A percentile compares a stretch with the other conserved stretches of the same genome.
Conservation (phyloP, 2,329 filamentous ascomycete genomes). For the Trichoderma koningii region DNA sequence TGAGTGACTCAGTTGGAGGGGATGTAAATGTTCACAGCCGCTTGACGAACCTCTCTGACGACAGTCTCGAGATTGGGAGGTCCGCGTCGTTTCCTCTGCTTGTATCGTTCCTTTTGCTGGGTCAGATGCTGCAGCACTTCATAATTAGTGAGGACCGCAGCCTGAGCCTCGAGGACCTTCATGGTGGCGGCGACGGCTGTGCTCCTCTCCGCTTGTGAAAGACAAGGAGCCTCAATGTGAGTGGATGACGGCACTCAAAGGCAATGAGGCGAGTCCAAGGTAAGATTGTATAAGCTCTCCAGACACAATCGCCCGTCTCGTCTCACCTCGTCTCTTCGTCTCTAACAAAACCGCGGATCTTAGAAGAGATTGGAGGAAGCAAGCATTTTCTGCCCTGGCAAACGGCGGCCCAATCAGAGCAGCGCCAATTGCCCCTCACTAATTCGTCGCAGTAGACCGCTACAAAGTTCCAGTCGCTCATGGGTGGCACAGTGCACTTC, state of each 20-base stretch:
- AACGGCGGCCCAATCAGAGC: conserved; percentile 14
- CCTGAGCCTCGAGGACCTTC: conserved; percentile 73
- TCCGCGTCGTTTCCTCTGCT: conserved; percentile 52
- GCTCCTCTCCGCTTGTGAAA: not conserved
- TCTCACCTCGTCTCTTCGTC: not conserved
- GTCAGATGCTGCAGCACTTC: conserved; percentile 70
- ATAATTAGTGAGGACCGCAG: conserved; percentile 69
- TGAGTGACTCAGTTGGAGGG: not conserved
- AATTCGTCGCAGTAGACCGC: conserved; percentile 8
- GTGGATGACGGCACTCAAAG: not conserved
- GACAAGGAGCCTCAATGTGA: not conserved
- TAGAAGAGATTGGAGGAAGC: conserved; percentile 16
- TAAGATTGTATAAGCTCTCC: no score
- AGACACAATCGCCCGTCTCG: no score
- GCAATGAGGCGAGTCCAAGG: no score
- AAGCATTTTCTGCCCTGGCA: conserved; percentile 1
- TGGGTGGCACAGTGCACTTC: no score
- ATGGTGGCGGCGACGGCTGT: conserved; percentile 41
- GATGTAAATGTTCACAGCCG: no score
- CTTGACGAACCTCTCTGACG: conserved; percentile 60
- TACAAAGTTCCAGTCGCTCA: not conserved
- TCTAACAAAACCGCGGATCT: not conserved
- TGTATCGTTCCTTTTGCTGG: conserved; percentile 56
- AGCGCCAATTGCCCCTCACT: conserved; percentile 1
- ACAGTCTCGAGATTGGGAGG: conserved; percentile 62